Evolutionary conservation across 2,329 filamentous ascomycete species (phyloP).

Genomic region (Xylaria sp.): DNA sequence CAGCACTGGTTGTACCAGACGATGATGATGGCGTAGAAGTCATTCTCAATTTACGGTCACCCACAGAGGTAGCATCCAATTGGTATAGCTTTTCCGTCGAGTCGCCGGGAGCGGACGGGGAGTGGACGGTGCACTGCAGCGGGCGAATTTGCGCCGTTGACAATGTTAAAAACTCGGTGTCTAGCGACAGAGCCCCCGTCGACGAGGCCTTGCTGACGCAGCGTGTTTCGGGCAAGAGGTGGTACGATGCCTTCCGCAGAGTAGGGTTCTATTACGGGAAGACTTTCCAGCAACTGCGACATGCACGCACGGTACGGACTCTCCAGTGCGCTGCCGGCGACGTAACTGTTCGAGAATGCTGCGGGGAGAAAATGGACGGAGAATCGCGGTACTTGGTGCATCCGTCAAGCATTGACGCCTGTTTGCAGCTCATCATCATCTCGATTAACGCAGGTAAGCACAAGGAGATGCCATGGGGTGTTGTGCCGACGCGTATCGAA

Average conservation of each 20-base stretch:
- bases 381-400: conserved; percentile 50
- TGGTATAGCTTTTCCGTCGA: conserved; percentile 31
- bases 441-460: conserved; percentile 39
- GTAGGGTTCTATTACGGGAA: conserved; percentile 48
- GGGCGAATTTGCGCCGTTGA: conserved; percentile 20
- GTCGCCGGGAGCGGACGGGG: conserved; percentile 12
- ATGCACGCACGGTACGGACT: conserved; percentile 37
- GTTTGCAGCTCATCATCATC: conserved; percentile 43
- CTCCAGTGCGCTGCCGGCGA: conserved; percentile 26
- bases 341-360: conserved; percentile 21
- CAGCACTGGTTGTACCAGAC: conserved; percentile 41
- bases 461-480: conserved; percentile 40
- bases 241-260: conserved; percentile 42
- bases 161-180: background rate
- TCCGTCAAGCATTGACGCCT: conserved; percentile 47
- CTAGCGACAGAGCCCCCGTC: conserved; percentile 1
- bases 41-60: conserved; percentile 35
- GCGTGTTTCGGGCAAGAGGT: conserved; percentile 36
- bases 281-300: conserved; percentile 42
- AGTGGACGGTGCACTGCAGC: conserved; percentile 27
- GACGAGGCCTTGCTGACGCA: conserved; percentile 30
- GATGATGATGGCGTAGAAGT: conserved; percentile 41
- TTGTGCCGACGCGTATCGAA: conserved; percentile 37
- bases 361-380: conserved; percentile 22
- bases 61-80: conserved; percentile 12